Evolutionary conservation across 371 early-diverging fungal species (phyloP), one percentile per base, ranked within the genome.

Genomic region (Dichotomocladium elegans): DNA sequence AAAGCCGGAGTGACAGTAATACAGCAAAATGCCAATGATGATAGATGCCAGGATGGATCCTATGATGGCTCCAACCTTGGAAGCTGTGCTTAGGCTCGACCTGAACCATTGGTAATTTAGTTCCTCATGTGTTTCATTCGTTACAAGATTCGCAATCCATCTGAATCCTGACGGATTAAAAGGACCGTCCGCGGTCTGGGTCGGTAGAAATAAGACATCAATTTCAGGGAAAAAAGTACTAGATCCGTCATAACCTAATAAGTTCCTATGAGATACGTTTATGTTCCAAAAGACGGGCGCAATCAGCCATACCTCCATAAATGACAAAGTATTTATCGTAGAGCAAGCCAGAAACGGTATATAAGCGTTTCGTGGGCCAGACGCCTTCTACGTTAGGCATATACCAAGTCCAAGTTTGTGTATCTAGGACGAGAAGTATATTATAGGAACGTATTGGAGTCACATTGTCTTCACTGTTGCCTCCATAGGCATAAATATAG

Each of bases 351-450:
- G 45, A 51, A 0, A 53, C 30, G 7, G 53, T 50, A 44, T 40
- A 47, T 0, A 51, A 43, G n/a, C 63, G 54, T 21, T 25, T 44
- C 25, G 34, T 48, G 17, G 63, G 63, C 21, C 42, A 34, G 29
- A 54, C 47, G n/a, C 63, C 63, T 19, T 53, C 9, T 15, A 45
- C 17, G 8, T 25, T 17, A 35, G 57, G 43, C 15, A 48, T 45
- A 22, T 44, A 43, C 63, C 63, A 62, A 1, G 50, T 57, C 53
- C 50, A 58, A 2, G 58, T 58, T 27, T 58, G 48, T 7, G 63
- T 53, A 31, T 62, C 58, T 14, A 62, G 35, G 5, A 58, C 47
- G 19, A 33, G 37, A 10, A 62, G 24, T 14, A 48, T n/a, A 28
- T 53, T 47, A 7, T 30, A 47, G n/a, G 0, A 45, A 26, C n/a